Base-by-base conservation (phyloP, 2,329 filamentous ascomycete species). In the Colletotrichum agaves region DNA sequence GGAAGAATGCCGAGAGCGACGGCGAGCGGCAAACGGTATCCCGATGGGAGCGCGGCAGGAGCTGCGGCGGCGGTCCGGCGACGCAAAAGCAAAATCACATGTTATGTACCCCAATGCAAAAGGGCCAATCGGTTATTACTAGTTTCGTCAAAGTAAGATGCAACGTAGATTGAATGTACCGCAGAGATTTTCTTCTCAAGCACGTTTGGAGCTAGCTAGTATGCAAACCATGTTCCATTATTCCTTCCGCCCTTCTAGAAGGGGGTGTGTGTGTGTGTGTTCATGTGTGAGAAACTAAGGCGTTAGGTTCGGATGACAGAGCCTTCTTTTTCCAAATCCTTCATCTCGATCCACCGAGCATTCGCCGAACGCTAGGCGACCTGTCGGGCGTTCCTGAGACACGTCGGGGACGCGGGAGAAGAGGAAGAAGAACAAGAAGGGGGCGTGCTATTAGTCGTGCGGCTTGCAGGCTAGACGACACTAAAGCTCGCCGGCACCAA, bases 1-100 rank as follows among this genome's bases (percentile, higher is more conserved):
- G 57, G 23, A 41, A 61, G 47, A 65, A 65, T 46, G 39, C 63
- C 57, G 63, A 61, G 57, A 7, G 49, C 39, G 41, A n/a, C 43
- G 56, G 13, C 35, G 35, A 13, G 8, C 50, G 19, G 61, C 21
- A 8, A 15, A 41, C 46, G 37, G 41, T 44, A 52, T 27, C 27
- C 56, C 56, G 37, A 53, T 44, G 17, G 41, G n/a, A 12, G 37
- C 12, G 56, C 46, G 62, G 62, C 46, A 61, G 56, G 37, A 64
- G 62, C 61, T 27, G 37, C 37, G 56, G 27, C 44, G 37, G n/a
- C 27, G 49, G 37, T 60, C 46, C 62, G 62, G 62, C 15, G 21
- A 15, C 17, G n/a, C 41, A 57, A 50, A n/a, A 37, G 39, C 23
- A 27, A 27, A 27, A 27, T 6, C 27, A 27, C 6, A 27, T 27